Evolutionary conservation across 345 rosid species (phyloP).

Genomic region (Physaria fendleri): DNA sequence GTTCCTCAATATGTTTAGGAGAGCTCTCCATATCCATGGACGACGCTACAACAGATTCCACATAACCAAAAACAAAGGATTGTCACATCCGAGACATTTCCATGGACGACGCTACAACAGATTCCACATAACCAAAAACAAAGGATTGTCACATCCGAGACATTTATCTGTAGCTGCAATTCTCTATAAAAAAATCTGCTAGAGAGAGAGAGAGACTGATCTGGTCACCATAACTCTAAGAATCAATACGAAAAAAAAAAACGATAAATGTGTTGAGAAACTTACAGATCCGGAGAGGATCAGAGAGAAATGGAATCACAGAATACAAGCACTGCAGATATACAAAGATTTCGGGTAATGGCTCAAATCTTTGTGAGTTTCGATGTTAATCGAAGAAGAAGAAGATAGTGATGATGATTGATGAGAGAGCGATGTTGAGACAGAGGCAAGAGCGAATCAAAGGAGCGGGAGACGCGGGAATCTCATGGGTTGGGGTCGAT

Average conservation of each 20-base stretch:
- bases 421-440: not conserved
- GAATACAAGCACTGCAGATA: not conserved
- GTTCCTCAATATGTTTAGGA: not conserved
- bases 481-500: not conserved
- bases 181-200: not conserved
- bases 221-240: not conserved
- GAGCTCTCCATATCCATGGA: conserved; percentile 25
- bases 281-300: not conserved
- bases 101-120: conserved; percentile 6
- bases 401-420: not conserved
- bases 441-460: not conserved
- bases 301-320: not conserved
- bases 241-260: not conserved
- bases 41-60: not conserved
- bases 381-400: not conserved
- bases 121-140: not conserved
- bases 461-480: conserved; percentile 52
- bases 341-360: not conserved
- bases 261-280: not conserved
- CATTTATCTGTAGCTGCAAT: not conserved
- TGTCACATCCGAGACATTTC: not conserved
- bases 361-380: not conserved
- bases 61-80: not conserved
- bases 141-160: not conserved
- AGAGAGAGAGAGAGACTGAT: not conserved